A percentile compares a stretch with the other conserved stretches of the same genome.
phyloP scores from a whole-genome alignment of 805 yeast species.

The Kuraishia molischiana region DNA sequence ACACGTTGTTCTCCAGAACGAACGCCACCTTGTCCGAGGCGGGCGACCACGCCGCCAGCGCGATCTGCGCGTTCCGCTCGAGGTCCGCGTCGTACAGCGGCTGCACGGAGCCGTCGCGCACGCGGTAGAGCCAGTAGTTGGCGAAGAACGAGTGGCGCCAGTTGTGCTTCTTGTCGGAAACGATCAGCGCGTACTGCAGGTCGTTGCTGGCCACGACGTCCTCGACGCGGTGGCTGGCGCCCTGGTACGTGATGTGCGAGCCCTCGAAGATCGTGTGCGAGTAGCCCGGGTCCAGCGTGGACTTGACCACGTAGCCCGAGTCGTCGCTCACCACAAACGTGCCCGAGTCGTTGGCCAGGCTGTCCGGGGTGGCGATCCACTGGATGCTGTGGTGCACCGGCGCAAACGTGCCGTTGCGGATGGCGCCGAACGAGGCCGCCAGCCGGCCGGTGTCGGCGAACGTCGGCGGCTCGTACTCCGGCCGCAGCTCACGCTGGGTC shows the following conservation, averaged over 20 bases:
- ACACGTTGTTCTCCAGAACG: conserved; percentile 64
- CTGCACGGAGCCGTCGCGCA: conserved; percentile 8
- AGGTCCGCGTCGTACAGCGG: conserved; percentile 14
- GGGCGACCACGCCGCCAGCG: conserved; percentile 68
- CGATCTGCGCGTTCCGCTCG: conserved; percentile 17
- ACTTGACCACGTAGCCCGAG: conserved; percentile 45
- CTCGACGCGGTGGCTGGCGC: conserved; percentile 34
- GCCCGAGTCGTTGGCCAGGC: conserved; percentile 49
- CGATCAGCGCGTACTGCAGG: conserved; percentile 44
- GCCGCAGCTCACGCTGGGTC: not conserved
- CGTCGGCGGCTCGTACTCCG: not conserved
- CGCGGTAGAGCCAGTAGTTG: conserved; percentile 35
- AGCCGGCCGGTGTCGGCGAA: conserved; percentile 5
- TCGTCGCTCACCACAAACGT: conserved; percentile 45
- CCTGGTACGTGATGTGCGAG: conserved; percentile 29
- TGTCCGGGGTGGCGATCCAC: conserved; percentile 53
- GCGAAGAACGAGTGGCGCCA: conserved; percentile 59
- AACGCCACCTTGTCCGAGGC: conserved; percentile 55
- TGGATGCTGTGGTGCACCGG: conserved; percentile 49
- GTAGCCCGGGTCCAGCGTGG: conserved; percentile 32
- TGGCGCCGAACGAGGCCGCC: conserved; percentile 29
- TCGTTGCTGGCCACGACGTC: conserved; percentile 58
- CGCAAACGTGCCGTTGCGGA: conserved; percentile 45
- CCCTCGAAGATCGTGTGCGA: conserved; percentile 40
- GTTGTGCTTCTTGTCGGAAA: conserved; percentile 51